phyloP scores from a whole-genome alignment of 768 basidiomycete genomes.

The Tulasnella sp. region DNA sequence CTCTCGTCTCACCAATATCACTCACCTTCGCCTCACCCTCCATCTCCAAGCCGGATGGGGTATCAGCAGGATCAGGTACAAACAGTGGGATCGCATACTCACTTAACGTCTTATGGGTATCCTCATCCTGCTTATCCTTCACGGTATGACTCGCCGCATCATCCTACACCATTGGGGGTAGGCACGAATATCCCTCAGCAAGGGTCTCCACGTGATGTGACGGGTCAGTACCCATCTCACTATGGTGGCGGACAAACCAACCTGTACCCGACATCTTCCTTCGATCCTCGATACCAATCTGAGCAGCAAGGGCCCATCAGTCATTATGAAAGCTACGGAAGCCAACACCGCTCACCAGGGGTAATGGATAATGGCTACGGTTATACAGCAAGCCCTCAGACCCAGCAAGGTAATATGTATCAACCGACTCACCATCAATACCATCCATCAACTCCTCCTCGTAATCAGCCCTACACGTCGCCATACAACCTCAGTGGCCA shows the following conservation, averaged over 20 bases:
- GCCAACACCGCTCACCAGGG: too few species aligned
- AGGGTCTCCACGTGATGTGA: too few species aligned
- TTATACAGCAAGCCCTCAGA: too few species aligned
- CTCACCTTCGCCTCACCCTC: background rate
- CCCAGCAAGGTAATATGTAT: conserved; percentile 14
- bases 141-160: too few species aligned
- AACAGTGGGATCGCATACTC: too few species aligned
- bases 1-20: background rate
- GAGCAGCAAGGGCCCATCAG: background rate
- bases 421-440: background rate
- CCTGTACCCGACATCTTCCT: background rate
- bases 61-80: conserved; percentile 1
- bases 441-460: background rate
- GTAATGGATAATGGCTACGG: too few species aligned
- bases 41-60: background rate
- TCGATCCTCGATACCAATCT: background rate
- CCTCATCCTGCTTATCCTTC: too few species aligned
- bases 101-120: too few species aligned
- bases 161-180: too few species aligned
- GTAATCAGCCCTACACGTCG: background rate
- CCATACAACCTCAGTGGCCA: background rate
- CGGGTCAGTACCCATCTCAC: too few species aligned
- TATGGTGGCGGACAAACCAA: conserved; percentile 1
- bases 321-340: too few species aligned
- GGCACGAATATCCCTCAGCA: too few species aligned